Conservation (phyloP, 2,329 filamentous ascomycete species). For the Sarocladiaceae sp. region DNA sequence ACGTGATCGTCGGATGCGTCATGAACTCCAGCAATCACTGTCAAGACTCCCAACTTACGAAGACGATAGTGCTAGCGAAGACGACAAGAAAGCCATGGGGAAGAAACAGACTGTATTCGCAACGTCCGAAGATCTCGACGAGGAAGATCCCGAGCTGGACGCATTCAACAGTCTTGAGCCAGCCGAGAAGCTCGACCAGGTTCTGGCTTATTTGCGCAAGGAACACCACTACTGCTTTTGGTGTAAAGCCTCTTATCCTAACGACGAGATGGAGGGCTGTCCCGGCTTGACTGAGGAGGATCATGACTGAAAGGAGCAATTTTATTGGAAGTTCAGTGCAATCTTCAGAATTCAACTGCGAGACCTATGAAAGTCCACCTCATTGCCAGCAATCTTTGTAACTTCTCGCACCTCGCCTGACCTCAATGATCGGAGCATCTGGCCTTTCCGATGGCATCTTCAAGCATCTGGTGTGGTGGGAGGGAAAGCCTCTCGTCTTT, state of each 20-base stretch:
- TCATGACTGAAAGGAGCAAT: constrained; percentile 53
- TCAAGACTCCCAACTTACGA: constrained; percentile 63
- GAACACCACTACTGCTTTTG: constrained; percentile 87
- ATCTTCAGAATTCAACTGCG: not conserved
- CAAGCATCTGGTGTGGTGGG: too few species aligned
- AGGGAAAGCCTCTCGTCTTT: not conserved
- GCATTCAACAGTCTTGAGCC: constrained; percentile 69
- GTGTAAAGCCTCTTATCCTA: constrained; percentile 82
- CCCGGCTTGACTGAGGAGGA: constrained; percentile 86
- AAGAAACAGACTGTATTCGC: constrained; percentile 51
- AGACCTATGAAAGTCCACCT: not conserved
- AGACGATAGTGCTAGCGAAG: constrained; percentile 64
- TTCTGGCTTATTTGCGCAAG: constrained; percentile 67
- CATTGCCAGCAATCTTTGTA: too few species aligned
- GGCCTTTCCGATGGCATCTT: too few species aligned
- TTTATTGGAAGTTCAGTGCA: too few species aligned
- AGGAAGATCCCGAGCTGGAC: constrained; percentile 76
- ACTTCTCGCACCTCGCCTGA: too few species aligned
- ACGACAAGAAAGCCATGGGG: constrained; percentile 67
- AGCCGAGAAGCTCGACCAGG: constrained; percentile 59
- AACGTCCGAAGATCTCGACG: constrained; percentile 65
- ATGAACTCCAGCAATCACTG: constrained; percentile 63
- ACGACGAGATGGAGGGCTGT: constrained; percentile 76
- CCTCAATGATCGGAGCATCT: too few species aligned
- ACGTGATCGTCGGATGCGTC: constrained; percentile 59